Base-by-base conservation (phyloP, 2,329 filamentous ascomycete genomes). In the Aspergillus nomiae region DNA sequence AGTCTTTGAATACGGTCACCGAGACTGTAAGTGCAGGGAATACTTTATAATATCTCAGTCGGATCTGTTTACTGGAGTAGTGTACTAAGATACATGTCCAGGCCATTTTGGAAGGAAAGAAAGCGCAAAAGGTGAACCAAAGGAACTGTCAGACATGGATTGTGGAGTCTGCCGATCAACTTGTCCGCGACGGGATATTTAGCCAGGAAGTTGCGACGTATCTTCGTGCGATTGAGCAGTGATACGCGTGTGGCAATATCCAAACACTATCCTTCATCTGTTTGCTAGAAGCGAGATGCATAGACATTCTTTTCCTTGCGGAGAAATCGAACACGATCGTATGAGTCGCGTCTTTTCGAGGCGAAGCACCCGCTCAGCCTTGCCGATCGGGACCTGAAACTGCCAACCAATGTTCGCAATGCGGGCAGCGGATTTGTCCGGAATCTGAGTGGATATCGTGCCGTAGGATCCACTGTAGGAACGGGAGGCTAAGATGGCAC, bases 61-160 rank as follows among this genome's bases (percentile, higher is more conserved):
- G 10, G 19, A 26, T 34, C 7, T 34, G 0, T 7, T 19, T 30
- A 9, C 3, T 10, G 7, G 3, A 16, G 3, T 9, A 50, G 24
- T 43, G 10, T 14, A 34, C 11, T 43, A 10, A 11, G 16, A 11
- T 3, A 10, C 45, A 26, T 9, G 10, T 30, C 16, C 11, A 50
- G 24, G 8, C 26, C 14, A 30, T 50, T 10, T 48, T 28, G 38
- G 16, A 36, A 10, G 34, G 32, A 12, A 11, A n/a, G 9, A 38
- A 53, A 30, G 38, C 61, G 9, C 64, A 56, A 41, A 75, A 63
- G 60, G 58, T 77, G 45, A 63, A 38, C n/a, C 74, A 75, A 48
- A 71, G 68, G 36, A 66, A 78, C 48, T 79, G 76, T 56, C 74
- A 79, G 67, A 77, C 74, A 12, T 79, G 76, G 76, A 73, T 77